phyloP scores from a whole-genome alignment of 2,329 filamentous ascomycete species.

The Botrytis medusae region DNA sequence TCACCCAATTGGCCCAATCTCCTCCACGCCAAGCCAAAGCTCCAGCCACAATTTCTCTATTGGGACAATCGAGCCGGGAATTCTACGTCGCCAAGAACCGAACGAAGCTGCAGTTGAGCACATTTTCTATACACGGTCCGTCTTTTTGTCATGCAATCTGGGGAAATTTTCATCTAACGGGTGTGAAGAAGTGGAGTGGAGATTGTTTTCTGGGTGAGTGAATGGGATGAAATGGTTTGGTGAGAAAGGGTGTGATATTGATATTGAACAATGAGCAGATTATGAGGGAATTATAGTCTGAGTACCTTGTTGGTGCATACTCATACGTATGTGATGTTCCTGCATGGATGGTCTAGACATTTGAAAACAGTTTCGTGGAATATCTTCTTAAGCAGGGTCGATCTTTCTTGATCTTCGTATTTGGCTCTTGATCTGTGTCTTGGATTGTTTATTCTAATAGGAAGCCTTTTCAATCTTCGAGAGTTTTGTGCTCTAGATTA shows the following conservation, averaged over 20 bases:
- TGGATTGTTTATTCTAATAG: not conserved
- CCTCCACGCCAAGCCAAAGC: not conserved
- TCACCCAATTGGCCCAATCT: not conserved
- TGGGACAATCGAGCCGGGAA: not conserved
- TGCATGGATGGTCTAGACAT: not conserved
- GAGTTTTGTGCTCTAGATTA: too few relatives aligned
- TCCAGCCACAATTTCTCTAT: not conserved
- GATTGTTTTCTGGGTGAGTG: not conserved
- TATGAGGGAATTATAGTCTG: slow-evolving; percentile 14
- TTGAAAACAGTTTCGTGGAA: too few relatives aligned
- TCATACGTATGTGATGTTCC: not conserved
- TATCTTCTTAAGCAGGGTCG: not conserved
- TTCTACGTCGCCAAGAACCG: not conserved
- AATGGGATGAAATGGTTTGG: not conserved
- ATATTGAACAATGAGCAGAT: slow-evolving; percentile 15
- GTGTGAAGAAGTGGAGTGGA: not conserved
- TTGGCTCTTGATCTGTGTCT: not conserved
- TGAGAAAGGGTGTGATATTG: not conserved
- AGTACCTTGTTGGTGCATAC: not conserved
- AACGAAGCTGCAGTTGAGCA: slow-evolving; percentile 14
- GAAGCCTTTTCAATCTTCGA: not conserved
- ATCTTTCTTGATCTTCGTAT: not conserved
- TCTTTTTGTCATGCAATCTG: not conserved
- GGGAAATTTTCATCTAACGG: too few relatives aligned
- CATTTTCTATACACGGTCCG: slow-evolving; percentile 1